Evolutionary conservation across 2,329 filamentous ascomycete species (phyloP), one percentile per base, ranked within the genome.

Genomic region (Intubia oerlemansii): DNA sequence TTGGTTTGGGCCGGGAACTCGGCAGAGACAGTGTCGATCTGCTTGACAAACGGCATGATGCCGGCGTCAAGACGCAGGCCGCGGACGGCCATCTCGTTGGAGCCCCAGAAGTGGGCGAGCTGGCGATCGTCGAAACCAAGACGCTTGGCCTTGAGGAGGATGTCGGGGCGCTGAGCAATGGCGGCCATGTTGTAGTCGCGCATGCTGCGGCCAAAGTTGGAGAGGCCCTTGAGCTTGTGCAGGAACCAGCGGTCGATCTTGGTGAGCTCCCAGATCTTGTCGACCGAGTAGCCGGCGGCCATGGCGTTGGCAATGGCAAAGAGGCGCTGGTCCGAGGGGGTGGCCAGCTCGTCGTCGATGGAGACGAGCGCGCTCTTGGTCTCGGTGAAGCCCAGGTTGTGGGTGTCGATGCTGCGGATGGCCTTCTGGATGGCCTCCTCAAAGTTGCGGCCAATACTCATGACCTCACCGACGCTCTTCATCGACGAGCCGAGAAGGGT

Each of bases 211-310:
- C 73, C 72, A 42, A 95, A 93, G 54, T 92, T 68, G 51, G 73
- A 91, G 8, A 98, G 59, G 17, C 76, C 74, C 66, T 91, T 91
- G 33, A 98, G 70, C 50, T 81, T 84, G 52, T 68, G 72, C 39
- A 98, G 56, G 61, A 95, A 98, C 88, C 88, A 98, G 53, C 90
- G 92, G 57, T 95, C 88, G 42, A 98, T 98, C 56, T 85, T 82
- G 44, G 88, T 98, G 58, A 95, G 64, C 49, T 93, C 79, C 82
- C 84, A 93, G 47, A 98, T 92, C 55, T 91, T 88, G 46, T 95
- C 79, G 20, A 95, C 84, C 4, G 70, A 75, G 55, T 95, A 98
- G 18, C 85, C 88, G 32, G 75, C 61, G 47, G 84, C 71, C 85
- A 98, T 95, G 24, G 88, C 88, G 44, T 98, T 95, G 40, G 88